A percentile compares a stretch with the other conserved stretches of the same genome.
Conservation (phyloP, 371 early-diverging fungal species). For the Nosema muscidifuracis region DNA sequence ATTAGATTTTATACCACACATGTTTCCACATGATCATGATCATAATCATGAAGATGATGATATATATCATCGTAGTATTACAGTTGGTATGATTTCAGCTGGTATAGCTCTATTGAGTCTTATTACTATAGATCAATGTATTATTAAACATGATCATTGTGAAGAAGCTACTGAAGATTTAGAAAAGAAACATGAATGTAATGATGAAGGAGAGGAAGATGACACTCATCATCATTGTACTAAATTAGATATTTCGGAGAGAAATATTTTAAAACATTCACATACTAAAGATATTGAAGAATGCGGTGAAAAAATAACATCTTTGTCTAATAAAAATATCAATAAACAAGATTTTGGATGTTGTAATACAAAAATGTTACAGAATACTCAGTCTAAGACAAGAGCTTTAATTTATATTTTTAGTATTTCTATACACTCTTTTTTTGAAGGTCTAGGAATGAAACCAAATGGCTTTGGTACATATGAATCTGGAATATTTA, state of each 20-base stretch:
- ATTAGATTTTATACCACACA: slow-evolving; percentile 60
- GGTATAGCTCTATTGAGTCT: slow-evolving; percentile 56
- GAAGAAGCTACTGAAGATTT: slow-evolving; percentile 24
- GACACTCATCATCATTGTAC: background rate
- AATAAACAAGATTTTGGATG: slow-evolving; percentile 24
- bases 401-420: slow-evolving; percentile 59
- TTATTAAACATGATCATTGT: slow-evolving; percentile 61
- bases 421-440: slow-evolving; percentile 63
- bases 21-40: slow-evolving; percentile 33
- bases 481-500: slow-evolving; percentile 53
- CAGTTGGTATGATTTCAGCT: slow-evolving; percentile 45
- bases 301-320: background rate
- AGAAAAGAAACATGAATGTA: background rate
- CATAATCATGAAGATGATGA: slow-evolving; percentile 23
- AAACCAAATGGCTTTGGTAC: slow-evolving; percentile 28
- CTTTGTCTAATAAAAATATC: background rate
- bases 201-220: slow-evolving; percentile 4
- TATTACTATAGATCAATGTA: slow-evolving; percentile 50
- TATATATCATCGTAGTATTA: slow-evolving; percentile 16
- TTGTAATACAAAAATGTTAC: slow-evolving; percentile 51
- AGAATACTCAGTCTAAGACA: slow-evolving; percentile 46
- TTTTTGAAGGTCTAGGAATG: slow-evolving; percentile 62
- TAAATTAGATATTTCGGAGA: background rate
- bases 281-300: background rate
- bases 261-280: background rate